Evolutionary conservation across 1,284 basidiomycete species (phyloP), one percentile per base, ranked within the genome.

Genomic region (Sporisorium exsertum): DNA sequence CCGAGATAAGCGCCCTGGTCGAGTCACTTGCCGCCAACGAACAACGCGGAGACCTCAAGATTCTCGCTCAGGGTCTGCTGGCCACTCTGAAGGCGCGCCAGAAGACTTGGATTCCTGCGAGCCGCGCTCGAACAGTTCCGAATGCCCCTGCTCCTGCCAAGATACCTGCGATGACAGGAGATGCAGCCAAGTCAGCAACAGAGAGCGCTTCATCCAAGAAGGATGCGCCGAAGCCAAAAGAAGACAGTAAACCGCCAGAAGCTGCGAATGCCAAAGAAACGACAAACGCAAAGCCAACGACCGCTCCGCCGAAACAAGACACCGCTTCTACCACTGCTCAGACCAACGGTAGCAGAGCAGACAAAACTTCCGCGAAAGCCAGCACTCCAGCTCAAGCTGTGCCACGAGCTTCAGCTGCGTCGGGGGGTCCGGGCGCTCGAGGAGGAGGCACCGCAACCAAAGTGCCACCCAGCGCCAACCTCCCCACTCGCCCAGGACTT

Each of bases 21-120:
- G 70, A 79, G n/a, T 51, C 52, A 9, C 43, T 84, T 1, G 64
- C 68, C 5, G 50, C 66, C 10, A 73, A 68, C 42, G 83, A 85
- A 57, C 51, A 70, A 43, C 79, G 83, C 12, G 83, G 79, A 18
- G 83, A 84, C 46, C 81, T 85, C 57, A 81, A 81, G 57, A 78
- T 85, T 13, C 72, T 85, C 12, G 82, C 77, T 7, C 83, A 83
- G 33, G 83, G 83, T 6, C 69, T 84, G 37, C 59, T 72, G n/a
- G 83, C 83, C 5, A 83, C 82, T 24, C 73, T 85, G 29, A 81
- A 77, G 52, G 81, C 81, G 47, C 71, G 74, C 24, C 69, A 78
- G 58, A 77, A 73, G 37, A 49, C 56, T 1, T 85, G 83, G 83
- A 22, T 81, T 8, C 63, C 78, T 1, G 43, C 63, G 46, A 55